Conservation (phyloP, 164 flowering plant species). For the Umbellularia californica region DNA sequence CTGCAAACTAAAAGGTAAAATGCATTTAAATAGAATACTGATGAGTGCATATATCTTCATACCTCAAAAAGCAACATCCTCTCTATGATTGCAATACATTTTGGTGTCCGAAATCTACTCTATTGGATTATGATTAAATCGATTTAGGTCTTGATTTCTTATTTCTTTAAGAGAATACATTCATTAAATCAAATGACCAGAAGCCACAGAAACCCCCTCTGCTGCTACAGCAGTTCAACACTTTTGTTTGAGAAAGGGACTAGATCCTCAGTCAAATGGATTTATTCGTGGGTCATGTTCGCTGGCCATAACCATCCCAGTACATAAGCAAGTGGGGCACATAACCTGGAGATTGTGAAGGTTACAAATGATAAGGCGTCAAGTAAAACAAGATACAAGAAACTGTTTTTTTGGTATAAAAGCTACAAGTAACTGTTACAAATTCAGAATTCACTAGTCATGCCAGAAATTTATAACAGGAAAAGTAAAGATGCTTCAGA, state of each 20-base stretch:
- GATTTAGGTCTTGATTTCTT: not conserved
- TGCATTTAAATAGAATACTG: too few species aligned
- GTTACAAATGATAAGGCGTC: not conserved
- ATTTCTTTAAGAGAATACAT: not conserved
- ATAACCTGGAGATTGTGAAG: constrained; percentile 51
- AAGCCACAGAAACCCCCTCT: not conserved
- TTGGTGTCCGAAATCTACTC: not conserved
- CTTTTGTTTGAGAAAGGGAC: not conserved
- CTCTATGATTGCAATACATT: not conserved
- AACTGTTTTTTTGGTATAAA: too few species aligned
- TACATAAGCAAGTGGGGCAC: constrained; percentile 97
- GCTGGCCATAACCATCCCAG: constrained; percentile 98
- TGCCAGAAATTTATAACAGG: too few species aligned
- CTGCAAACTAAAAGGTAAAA: too few species aligned
- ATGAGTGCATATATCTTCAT: too few species aligned
- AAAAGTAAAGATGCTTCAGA: too few species aligned
- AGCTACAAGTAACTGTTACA: not conserved
- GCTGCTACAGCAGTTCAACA: not conserved
- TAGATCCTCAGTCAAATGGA: constrained; percentile 66
- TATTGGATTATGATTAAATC: too few species aligned
- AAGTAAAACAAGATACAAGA: not conserved
- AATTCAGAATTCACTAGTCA: too few species aligned
- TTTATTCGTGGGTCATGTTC: constrained; percentile 95
- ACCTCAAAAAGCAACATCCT: too few species aligned
- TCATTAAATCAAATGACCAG: not conserved